These are phyloP conservation scores for Termitomyces sp. DNA, from an alignment of 768 basidiomycete genomes.

Conservation along the genomic window DNA sequence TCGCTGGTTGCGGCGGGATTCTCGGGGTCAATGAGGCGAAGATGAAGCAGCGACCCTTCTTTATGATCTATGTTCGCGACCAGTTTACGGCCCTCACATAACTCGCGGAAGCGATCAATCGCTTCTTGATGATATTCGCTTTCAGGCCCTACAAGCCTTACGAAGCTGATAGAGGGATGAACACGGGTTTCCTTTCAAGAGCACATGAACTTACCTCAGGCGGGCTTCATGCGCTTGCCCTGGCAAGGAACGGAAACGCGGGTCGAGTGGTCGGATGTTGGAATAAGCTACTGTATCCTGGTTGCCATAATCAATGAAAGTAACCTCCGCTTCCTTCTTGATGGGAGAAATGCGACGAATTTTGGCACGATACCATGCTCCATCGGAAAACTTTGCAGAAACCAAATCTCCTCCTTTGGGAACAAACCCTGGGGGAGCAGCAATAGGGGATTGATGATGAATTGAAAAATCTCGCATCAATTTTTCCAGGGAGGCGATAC, in stretches of 20 bases:
- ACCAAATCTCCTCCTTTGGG: slow-evolving; percentile 88
- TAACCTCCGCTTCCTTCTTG: slow-evolving; percentile 92
- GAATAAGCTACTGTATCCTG: slow-evolving; percentile 81
- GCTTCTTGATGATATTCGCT: slow-evolving; percentile 89
- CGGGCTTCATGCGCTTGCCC: slow-evolving; percentile 95
- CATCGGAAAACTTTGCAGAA: slow-evolving; percentile 91
- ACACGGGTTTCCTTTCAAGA: neutral
- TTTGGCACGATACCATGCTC: slow-evolving; percentile 93
- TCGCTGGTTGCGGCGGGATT: slow-evolving; percentile 65
- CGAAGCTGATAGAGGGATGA: slow-evolving; percentile 49
- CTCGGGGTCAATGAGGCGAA: slow-evolving; percentile 87
- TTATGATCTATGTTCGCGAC: slow-evolving; percentile 90
- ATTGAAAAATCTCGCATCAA: slow-evolving; percentile 92
- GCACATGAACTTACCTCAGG: slow-evolving; percentile 49
- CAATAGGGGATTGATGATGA: slow-evolving; percentile 65
- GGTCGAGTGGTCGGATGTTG: slow-evolving; percentile 84
- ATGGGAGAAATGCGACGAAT: slow-evolving; percentile 79
- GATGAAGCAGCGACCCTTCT: slow-evolving; percentile 73
- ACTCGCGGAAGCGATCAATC: slow-evolving; percentile 74
- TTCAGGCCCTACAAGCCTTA: slow-evolving; percentile 72
- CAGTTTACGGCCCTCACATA: slow-evolving; percentile 93
- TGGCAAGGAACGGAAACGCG: slow-evolving; percentile 83
- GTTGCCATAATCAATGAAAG: slow-evolving; percentile 95
- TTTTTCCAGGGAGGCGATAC: slow-evolving; percentile 87
- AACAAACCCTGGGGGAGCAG: slow-evolving; percentile 58